phyloP scores from a whole-genome alignment of 148 eudicot species.

The Vaccinium vitisidaea region DNA sequence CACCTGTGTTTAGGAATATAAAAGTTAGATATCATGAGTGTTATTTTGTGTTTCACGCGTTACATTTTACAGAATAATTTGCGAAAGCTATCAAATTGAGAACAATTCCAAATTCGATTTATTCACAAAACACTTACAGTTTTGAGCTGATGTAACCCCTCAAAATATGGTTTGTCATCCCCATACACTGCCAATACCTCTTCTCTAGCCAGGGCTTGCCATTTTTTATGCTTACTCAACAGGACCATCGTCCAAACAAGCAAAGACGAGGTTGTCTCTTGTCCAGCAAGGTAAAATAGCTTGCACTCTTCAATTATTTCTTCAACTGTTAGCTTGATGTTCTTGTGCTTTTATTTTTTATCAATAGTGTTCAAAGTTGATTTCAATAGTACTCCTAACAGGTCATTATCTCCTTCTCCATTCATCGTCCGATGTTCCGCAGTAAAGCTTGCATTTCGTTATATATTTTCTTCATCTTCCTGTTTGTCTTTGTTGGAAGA shows the following conservation, averaged over 20 bases:
- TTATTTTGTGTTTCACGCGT: neutral
- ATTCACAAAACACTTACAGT: neutral
- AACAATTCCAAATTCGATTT: no score
- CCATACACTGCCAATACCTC: neutral
- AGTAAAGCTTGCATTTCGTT: slow-evolving; percentile 12
- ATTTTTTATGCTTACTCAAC: slow-evolving; percentile 23
- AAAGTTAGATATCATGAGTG: neutral
- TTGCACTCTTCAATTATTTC: slow-evolving; percentile 19
- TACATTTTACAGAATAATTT: no score
- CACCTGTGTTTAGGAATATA: slow-evolving; percentile 23
- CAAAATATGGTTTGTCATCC: neutral
- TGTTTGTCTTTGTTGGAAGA: slow-evolving; percentile 35
- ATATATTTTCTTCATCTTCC: slow-evolving; percentile 22
- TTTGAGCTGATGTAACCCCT: neutral
- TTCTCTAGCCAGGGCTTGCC: slow-evolving; percentile 17
- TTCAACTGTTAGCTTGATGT: neutral
- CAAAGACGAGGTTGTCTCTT: neutral
- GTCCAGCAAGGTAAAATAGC: neutral
- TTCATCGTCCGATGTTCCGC: neutral
- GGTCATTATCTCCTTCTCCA: neutral
- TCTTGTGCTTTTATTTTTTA: neutral
- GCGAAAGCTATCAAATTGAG: no score
- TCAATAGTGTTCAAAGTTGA: neutral
- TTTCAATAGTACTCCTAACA: slow-evolving; percentile 6
- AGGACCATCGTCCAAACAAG: slow-evolving; percentile 29